These are phyloP conservation scores for Abrus precatorius DNA, from an alignment of 306 rosid species.

Conservation along the genomic window DNA sequence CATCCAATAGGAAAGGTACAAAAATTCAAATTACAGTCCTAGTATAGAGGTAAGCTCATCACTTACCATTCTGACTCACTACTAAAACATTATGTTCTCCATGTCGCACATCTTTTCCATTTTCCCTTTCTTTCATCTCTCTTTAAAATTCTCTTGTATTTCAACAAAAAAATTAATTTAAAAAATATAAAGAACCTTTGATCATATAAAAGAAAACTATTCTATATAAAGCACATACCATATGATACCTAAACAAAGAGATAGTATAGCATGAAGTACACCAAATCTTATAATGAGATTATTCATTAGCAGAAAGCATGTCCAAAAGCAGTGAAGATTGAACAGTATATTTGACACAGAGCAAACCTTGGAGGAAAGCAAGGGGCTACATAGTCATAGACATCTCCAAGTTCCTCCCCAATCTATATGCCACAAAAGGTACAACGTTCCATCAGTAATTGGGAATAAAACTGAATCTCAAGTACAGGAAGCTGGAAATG, in stretches of 20 bases:
- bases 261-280: constrained; percentile 36
- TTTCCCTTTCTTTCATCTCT: constrained; percentile 3
- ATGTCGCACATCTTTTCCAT: not conserved
- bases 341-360: constrained; percentile 42
- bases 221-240: constrained; percentile 1
- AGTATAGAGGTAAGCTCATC: constrained; percentile 1
- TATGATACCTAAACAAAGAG: not conserved
- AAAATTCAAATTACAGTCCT: not conserved
- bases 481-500: constrained; percentile 1
- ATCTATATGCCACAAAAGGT: constrained; percentile 64
- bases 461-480: constrained; percentile 32
- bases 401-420: constrained; percentile 95
- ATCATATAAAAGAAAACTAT: constrained; percentile 1
- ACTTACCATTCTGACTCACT: constrained; percentile 12
- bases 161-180: constrained; percentile 23
- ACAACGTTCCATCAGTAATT: constrained; percentile 46
- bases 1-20: constrained; percentile 13
- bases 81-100: constrained; percentile 10
- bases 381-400: constrained; percentile 92
- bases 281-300: constrained; percentile 44
- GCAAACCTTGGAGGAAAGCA: constrained; percentile 97
- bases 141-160: not conserved
- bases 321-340: constrained; percentile 30
- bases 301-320: constrained; percentile 42
- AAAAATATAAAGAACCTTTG: constrained; percentile 22